Conservation (phyloP, 129 eudicot species). For the Flaveria brownii region DNA sequence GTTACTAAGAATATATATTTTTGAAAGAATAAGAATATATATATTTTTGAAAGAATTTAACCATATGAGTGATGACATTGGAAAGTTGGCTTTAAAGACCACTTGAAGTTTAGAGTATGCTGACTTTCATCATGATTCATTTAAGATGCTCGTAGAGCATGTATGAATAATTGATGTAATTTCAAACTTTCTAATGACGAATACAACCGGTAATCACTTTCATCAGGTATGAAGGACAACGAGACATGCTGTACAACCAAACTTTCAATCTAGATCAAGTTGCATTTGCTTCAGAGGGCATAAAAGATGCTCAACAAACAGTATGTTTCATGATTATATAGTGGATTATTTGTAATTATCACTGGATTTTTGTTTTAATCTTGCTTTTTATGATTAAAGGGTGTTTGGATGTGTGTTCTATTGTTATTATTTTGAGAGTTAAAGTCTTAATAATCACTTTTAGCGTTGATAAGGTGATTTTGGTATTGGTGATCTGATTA, state of each 20-base stretch:
- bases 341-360: conserved; percentile 5
- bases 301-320: conserved; percentile 96
- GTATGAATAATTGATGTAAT: conserved; percentile 2
- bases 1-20: conserved; percentile 11
- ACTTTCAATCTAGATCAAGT: conserved; percentile 89
- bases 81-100: neutral
- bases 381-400: no score
- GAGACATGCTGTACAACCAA: conserved; percentile 95
- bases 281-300: conserved; percentile 89
- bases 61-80: neutral
- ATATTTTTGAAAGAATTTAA: neutral
- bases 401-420: neutral
- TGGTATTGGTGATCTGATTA: neutral
- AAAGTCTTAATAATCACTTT: neutral
- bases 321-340: conserved; percentile 45
- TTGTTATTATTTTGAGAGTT: neutral
- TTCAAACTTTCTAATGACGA: neutral
- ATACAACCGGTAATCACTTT: neutral
- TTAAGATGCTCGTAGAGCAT: conserved; percentile 5
- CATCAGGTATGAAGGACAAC: conserved; percentile 91
- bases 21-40: neutral
- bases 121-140: neutral
- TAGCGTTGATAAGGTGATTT: neutral
- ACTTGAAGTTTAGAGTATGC: neutral
- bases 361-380: neutral